Evolutionary conservation across 2,329 filamentous ascomycete genomes (phyloP).

Genomic region (Ophiocordyceps camponoti-leonardi): DNA sequence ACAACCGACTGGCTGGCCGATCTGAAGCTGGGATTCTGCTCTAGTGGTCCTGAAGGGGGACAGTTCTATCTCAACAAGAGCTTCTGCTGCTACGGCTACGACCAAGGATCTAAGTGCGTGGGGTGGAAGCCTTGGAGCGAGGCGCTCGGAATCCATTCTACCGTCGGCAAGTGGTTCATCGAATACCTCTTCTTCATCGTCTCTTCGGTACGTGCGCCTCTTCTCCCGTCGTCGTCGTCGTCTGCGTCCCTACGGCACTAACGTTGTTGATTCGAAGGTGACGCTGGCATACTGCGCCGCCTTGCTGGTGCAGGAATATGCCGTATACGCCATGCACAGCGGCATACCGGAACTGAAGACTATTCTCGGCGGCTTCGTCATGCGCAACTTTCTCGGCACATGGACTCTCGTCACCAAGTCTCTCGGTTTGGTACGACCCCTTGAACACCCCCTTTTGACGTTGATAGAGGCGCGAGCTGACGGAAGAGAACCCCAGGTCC

Average conservation of each 20-base stretch:
- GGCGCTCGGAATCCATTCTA: background rate
- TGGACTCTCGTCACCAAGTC: slow-evolving; percentile 93
- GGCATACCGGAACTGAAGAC: slow-evolving; percentile 99
- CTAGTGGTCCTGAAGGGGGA: slow-evolving; percentile 66
- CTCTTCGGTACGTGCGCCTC: slow-evolving; percentile 45
- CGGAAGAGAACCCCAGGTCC: slow-evolving; percentile 93
- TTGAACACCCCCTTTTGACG: slow-evolving; percentile 83
- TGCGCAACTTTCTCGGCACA: slow-evolving; percentile 91
- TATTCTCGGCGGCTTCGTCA: slow-evolving; percentile 96
- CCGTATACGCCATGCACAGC: slow-evolving; percentile 88
- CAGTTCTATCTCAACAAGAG: slow-evolving; percentile 95
- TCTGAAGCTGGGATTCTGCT: slow-evolving; percentile 86
- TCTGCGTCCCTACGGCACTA: background rate
- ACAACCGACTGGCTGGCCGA: slow-evolving; percentile 94
- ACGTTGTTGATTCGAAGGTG: slow-evolving; percentile 28
- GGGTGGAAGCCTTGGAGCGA: slow-evolving; percentile 33
- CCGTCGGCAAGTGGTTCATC: slow-evolving; percentile 15
- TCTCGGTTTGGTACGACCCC: slow-evolving; percentile 74
- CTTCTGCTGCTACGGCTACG: slow-evolving; percentile 96
- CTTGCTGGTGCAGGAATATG: slow-evolving; percentile 73
- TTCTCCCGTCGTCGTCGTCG: background rate
- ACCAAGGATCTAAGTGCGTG: slow-evolving; percentile 69
- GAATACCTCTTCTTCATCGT: slow-evolving; percentile 84
- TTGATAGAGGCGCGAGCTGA: slow-evolving; percentile 76
- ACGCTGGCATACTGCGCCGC: slow-evolving; percentile 71